Conservation (phyloP, 192 early-diverging fungal genomes). For the Podila minutissima region DNA sequence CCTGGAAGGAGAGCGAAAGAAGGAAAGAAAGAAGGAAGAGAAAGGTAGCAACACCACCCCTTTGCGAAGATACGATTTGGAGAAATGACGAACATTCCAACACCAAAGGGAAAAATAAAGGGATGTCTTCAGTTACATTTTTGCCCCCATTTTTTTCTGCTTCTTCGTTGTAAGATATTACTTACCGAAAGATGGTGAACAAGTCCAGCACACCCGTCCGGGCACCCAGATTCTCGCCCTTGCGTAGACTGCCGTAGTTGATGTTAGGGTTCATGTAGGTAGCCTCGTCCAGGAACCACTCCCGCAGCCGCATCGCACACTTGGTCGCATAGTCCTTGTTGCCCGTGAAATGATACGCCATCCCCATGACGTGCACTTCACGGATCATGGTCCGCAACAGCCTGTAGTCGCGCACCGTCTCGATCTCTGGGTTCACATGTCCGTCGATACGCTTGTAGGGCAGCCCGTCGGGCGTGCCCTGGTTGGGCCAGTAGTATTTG, state of each 20-base stretch:
- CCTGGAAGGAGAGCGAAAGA: no score
- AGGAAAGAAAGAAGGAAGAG: no score
- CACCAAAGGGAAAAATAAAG: no score
- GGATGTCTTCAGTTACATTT: no score
- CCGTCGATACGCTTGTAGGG: constrained; percentile 65
- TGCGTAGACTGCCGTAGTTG: constrained; percentile 61
- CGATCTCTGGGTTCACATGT: constrained; percentile 65
- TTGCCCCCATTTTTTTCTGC: no score
- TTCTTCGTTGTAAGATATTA: no score
- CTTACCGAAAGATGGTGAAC: constrained; percentile 54
- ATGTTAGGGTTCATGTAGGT: constrained; percentile 73
- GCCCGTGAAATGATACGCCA: constrained; percentile 65
- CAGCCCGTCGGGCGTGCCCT: constrained; percentile 40
- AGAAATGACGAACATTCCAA: no score
- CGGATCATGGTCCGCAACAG: constrained; percentile 52
- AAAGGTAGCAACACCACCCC: no score
- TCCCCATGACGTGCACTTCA: constrained; percentile 56
- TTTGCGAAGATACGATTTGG: no score
- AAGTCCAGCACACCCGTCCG: constrained; percentile 59
- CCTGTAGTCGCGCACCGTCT: constrained; percentile 54
- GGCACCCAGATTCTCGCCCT: constrained; percentile 51
- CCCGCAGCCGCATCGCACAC: constrained; percentile 49
- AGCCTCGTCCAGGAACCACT: constrained; percentile 65
- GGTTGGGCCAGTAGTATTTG: constrained; percentile 66
- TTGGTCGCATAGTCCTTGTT: constrained; percentile 57